phyloP scores from a whole-genome alignment of 2,329 filamentous ascomycete genomes.

The Metarhizium rileyi region DNA sequence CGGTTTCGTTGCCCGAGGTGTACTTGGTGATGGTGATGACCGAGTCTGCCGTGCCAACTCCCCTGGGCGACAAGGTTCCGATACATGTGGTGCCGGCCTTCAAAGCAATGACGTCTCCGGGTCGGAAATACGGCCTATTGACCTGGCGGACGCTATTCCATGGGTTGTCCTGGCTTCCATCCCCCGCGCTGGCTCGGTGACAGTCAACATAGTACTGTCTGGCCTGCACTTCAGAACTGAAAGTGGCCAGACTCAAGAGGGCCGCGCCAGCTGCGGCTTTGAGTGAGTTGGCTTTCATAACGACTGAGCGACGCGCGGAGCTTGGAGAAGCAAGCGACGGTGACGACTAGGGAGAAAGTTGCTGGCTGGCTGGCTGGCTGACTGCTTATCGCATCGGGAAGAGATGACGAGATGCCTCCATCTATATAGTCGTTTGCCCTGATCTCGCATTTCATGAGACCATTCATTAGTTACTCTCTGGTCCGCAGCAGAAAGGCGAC shows the following conservation, averaged over 20 bases:
- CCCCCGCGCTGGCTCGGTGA: slow-evolving; percentile 5
- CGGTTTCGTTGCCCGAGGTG: neutral
- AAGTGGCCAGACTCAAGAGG: neutral
- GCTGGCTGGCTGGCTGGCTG: neutral
- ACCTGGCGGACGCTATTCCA: slow-evolving; percentile 12
- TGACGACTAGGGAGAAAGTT: no score
- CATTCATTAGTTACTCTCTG: no score
- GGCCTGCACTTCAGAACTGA: neutral
- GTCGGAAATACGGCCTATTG: slow-evolving; percentile 9
- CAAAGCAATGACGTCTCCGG: slow-evolving; percentile 12
- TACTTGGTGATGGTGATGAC: slow-evolving; percentile 14
- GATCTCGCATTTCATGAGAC: no score
- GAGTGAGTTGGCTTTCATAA: neutral
- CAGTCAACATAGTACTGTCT: slow-evolving; percentile 14
- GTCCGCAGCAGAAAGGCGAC: no score
- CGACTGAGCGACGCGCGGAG: no score
- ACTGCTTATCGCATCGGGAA: no score
- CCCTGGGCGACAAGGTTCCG: slow-evolving; percentile 11
- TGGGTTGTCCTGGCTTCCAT: slow-evolving; percentile 9
- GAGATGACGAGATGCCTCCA: no score
- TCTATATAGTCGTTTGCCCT: no score
- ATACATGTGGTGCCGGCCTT: slow-evolving; percentile 12
- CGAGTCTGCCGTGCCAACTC: slow-evolving; percentile 9
- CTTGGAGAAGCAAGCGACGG: no score
- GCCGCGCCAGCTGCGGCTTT: neutral